Conservation (phyloP, 805 yeast species). For the Metschnikowia aberdeeniae region DNA sequence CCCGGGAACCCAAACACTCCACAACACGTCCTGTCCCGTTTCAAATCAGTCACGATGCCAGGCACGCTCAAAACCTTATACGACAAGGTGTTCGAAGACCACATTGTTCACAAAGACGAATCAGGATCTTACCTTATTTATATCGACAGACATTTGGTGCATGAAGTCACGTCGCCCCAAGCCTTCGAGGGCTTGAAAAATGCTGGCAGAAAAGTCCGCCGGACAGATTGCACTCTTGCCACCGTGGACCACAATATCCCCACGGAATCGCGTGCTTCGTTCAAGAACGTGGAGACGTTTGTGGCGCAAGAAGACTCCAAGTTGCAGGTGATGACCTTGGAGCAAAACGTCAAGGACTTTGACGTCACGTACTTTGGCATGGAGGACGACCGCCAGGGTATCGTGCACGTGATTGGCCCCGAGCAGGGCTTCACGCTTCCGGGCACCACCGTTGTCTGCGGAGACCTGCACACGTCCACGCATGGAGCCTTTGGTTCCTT, state of each 20-base stretch:
- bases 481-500: slow-evolving; percentile 98
- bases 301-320: slow-evolving; percentile 89
- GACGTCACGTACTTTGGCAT: slow-evolving; percentile 91
- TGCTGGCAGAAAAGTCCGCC: slow-evolving; percentile 86
- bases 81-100: slow-evolving; percentile 95
- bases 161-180: slow-evolving; percentile 98
- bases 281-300: slow-evolving; percentile 70
- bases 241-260: slow-evolving; percentile 98
- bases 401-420: slow-evolving; percentile 97
- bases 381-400: slow-evolving; percentile 94
- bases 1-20: no score
- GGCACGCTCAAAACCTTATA: slow-evolving; percentile 56
- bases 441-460: slow-evolving; percentile 98
- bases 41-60: slow-evolving; percentile 14
- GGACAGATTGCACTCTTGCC: slow-evolving; percentile 89
- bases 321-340: slow-evolving; percentile 87
- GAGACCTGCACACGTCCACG: slow-evolving; percentile 98
- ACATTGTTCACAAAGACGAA: slow-evolving; percentile 84
- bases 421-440: slow-evolving; percentile 98
- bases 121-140: slow-evolving; percentile 82
- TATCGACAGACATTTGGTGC: slow-evolving; percentile 96
- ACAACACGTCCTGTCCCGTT: no score
- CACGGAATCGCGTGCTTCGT: slow-evolving; percentile 77
- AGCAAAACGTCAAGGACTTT: slow-evolving; percentile 86
- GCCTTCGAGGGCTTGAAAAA: slow-evolving; percentile 93